Evolutionary conservation across 192 early-diverging fungal species (phyloP), one percentile per base, ranked within the genome.

Genomic region (Chytriomyces confervae): DNA sequence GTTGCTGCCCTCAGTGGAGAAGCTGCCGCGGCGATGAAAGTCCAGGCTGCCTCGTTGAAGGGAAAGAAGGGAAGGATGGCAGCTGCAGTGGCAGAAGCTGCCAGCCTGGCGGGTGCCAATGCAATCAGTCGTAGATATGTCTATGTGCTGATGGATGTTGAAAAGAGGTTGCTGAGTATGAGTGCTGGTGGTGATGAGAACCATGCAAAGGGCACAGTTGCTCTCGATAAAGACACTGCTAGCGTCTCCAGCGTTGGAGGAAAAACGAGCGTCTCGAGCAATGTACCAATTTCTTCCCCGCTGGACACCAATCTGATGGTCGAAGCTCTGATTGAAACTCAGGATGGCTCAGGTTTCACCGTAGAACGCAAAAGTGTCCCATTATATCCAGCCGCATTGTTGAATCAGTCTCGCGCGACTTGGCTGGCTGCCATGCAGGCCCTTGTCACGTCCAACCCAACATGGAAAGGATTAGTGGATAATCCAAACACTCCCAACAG

Each of bases 111-210:
- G 9, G 77, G 77, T 60, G 77, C 77, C 53, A 69, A 63, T 53
- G 77, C 77, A 16, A 70, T 78, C 24, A 60, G 50, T 50, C 57
- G 77, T 46, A 8, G 77, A 6, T 78, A 70, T 61, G 62, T 78
- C 20, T 78, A 70, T 50, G 61, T 78, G 10, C 6, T 78, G n/a
- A 69, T 36, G 66, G 77, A 71, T 18, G 29, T 78, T 7, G 77
- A 78, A 49, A 78, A 78, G 77, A 24, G 46, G 36, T 44, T 78
- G 9, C 36, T 78, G 23, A 23, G 68, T 36, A 57, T 57, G 53
- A 57, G 53, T 20, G 9, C 20, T 5, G 69, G 51, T 6, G 50
- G 18, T n/a, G 48, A 50, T 57, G 67, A 69, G 45, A 61, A 61
- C 18, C 23, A 4, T 18, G 16, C 57, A 23, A 23, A 61, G 16